Evolutionary conservation across 495 filamentous ascomycete genomes (phyloP), one percentile per base, ranked within the genome.

Genomic region (Viridothelium virens): DNA sequence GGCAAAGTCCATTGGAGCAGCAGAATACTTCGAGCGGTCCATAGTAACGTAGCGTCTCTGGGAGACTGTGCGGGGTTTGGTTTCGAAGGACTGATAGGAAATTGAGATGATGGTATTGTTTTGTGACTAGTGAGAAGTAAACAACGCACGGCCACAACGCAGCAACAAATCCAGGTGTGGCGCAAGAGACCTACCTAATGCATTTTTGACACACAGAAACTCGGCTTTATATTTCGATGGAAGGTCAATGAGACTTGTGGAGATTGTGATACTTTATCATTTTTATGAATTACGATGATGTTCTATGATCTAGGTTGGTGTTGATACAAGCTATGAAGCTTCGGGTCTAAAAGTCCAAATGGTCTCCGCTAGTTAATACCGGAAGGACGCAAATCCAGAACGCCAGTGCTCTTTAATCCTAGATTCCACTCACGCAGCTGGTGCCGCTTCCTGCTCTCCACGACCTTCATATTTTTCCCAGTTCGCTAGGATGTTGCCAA

Each of bases 401-500:
- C 48, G 48, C 48, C 48, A 25, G 18, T 53, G n/a, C n/a, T 18
- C n/a, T 5, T 14, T 53, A 5, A 18, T 1, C 1, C 18, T n/a
- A 53, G 11, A n/a, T 36, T 36, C n/a, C 33, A 36, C 31, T 59
- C 53, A 59, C 7, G 53, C 53, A 34, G 53, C 53, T 36, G 53
- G 53, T 36, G 53, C 53, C 6, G 53, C 53, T 18, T 59, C 53
- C 14, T 59, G 53, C 53, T 72, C 72, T 47, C 73, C 73, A 53
- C 74, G 81, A 66, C 82, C 80, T 73, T 87, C 85, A 74, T 86
- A 88, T 74, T 82, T 85, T 33, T 87, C 85, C 86, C 86, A 89
- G 74, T 97, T 96, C 53, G 90, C 91, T 72, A 98, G 76, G 69
- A 98, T 88, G 67, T 89, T 83, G 39, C 89, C 91, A 71, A 98